Evolutionary conservation across 2,329 filamentous ascomycete genomes (phyloP).

Genomic region (Triangularia verruculosa): DNA sequence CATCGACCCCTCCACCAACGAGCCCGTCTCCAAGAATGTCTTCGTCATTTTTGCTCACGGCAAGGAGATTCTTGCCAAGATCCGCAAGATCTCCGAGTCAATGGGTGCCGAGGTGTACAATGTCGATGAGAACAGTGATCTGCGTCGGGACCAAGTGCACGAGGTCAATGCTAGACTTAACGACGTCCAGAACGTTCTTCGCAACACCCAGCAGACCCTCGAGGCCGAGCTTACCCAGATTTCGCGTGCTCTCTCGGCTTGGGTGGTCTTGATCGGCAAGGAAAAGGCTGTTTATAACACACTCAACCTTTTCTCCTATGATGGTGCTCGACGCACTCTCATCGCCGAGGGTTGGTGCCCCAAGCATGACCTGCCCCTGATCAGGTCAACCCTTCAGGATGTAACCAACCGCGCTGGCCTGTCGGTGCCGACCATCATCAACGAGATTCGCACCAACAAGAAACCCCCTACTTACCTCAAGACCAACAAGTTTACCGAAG

Average conservation of each 20-base stretch:
- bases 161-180: conserved; percentile 92
- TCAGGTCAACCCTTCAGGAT: conserved; percentile 91
- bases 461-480: conserved; percentile 96
- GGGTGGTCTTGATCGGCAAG: conserved; percentile 97
- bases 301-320: conserved; percentile 94
- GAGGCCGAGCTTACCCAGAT: conserved; percentile 93
- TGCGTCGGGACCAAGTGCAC: conserved; percentile 91
- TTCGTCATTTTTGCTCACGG: conserved; percentile 99
- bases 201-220: conserved; percentile 91
- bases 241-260: conserved; percentile 84
- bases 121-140: conserved; percentile 95
- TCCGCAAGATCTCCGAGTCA: conserved; percentile 97
- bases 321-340: conserved; percentile 89
- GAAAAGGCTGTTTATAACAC: conserved; percentile 98
- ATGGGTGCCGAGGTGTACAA: conserved; percentile 94
- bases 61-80: conserved; percentile 97
- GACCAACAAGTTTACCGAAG: conserved; percentile 97
- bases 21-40: conserved; percentile 92
- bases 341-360: conserved; percentile 98
- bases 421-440: conserved; percentile 97
- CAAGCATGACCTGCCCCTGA: conserved; percentile 81
- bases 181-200: conserved; percentile 87
- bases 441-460: conserved; percentile 95
- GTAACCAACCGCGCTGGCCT: conserved; percentile 94
- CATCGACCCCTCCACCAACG: conserved; percentile 87